Base-by-base conservation (phyloP, 192 early-diverging fungal species). In the Chytriomyces sp. region DNA sequence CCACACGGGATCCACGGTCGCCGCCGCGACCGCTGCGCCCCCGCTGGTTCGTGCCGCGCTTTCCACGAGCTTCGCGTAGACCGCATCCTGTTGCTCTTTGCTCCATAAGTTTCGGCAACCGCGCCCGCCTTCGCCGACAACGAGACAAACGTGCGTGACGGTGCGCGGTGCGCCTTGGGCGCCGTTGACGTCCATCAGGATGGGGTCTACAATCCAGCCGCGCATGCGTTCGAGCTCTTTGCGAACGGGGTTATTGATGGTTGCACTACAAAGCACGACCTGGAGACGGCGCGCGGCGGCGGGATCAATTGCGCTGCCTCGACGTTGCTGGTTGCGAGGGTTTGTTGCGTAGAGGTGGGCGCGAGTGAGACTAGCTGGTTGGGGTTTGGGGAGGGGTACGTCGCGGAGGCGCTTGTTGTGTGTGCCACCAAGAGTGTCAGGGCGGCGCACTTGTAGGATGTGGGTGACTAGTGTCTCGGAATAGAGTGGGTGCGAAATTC, bases 261-360 rank as follows among this genome's bases (percentile, higher is more conserved):
- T 93, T 5, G 92, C 92, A 0, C 89, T 91, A 12, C 84, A 82
- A 0, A 85, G 74, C 19, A 93, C 70, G 5, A 91, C 62, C 49
- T 91, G 91, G 12, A 80, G 52, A 5, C 73, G 26, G n/a, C 61
- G 64, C 26, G 38, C 59, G 33, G 58, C 39, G 17, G 70, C 66
- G 28, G 66, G 22, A 34, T 68, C 66, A 22, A 64, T 30, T 12
- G 49, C 14, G 60, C 56, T 0, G 61, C 17, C 19, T 7, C 10
- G 22, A 17, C 38, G 31, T n/a, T n/a, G n/a, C 44, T 49, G 44
- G 44, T 49, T 49, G n/a, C n/a, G n/a, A 49, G 44, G 44, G 22
- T 49, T 49, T 8, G 39, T 52, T 33, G 28, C 40, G n/a, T n/a
- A 36, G 5, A 33, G 8, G 12, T 19, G 10, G 7, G 49, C 22